phyloP scores from a whole-genome alignment of 441 rosid species.

The Populus hybrid region DNA sequence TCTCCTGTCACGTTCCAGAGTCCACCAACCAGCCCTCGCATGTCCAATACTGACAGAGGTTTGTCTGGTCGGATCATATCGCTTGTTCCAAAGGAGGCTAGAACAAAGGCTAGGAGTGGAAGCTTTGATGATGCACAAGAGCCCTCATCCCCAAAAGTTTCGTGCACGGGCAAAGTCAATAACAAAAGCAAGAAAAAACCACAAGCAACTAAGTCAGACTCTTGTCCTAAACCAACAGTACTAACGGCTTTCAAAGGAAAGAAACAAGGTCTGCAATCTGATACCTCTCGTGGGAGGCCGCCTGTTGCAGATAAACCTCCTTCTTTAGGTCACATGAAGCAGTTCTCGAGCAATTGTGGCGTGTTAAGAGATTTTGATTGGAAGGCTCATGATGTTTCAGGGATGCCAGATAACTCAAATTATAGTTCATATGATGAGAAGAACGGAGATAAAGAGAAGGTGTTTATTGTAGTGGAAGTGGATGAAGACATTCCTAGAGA shows the following conservation, averaged over 20 bases:
- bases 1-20: constrained; percentile 30
- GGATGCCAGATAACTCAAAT: background rate
- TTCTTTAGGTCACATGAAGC: constrained; percentile 24
- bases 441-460: constrained; percentile 6
- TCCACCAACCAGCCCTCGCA: constrained; percentile 36
- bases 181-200: constrained; percentile 19
- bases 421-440: background rate
- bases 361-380: constrained; percentile 33
- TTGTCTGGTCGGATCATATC: constrained; percentile 12
- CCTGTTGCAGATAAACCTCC: constrained; percentile 7
- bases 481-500: constrained; percentile 6
- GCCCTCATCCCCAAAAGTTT: constrained; percentile 45
- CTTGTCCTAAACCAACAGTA: constrained; percentile 5
- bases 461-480: background rate
- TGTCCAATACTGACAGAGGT: constrained; percentile 9
- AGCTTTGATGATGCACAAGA: constrained; percentile 36
- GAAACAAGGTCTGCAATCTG: constrained; percentile 2
- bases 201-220: background rate
- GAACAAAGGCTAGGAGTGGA: constrained; percentile 24
- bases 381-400: constrained; percentile 17
- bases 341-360: constrained; percentile 31
- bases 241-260: constrained; percentile 14
- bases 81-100: constrained; percentile 36
- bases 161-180: constrained; percentile 45
- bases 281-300: background rate